Evolutionary conservation across 2,329 filamentous ascomycete genomes (phyloP).

Genomic region (Aspergillus viridinutans): DNA sequence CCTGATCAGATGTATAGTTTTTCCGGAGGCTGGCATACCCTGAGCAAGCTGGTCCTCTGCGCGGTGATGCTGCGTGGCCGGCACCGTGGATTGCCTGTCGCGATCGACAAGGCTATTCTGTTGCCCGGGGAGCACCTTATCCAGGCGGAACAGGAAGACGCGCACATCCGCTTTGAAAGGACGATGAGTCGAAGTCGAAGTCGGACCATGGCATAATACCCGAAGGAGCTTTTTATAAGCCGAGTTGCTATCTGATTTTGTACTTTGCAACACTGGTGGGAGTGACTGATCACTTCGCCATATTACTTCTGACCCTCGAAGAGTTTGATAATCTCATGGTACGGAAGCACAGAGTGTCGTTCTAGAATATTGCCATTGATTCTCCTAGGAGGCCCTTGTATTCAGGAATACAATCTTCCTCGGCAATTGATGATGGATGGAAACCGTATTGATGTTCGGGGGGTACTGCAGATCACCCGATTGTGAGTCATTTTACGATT

Average conservation of each 20-base stretch:
- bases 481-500: background rate
- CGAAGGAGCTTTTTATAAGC: too few species aligned
- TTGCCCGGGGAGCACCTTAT: conserved; percentile 27
- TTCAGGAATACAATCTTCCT: too few species aligned
- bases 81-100: conserved; percentile 50
- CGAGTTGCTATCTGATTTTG: too few species aligned
- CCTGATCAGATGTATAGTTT: conserved; percentile 51
- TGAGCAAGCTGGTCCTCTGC: conserved; percentile 53
- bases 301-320: too few species aligned
- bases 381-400: too few species aligned
- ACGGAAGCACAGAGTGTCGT: too few species aligned
- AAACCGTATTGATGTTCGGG: too few species aligned
- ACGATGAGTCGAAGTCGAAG: background rate
- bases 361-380: too few species aligned
- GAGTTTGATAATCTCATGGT: too few species aligned
- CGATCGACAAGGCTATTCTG: conserved; percentile 46
- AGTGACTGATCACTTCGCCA: too few species aligned
- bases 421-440: too few species aligned
- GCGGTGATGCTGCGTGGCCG: conserved; percentile 53
- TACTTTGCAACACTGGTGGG: too few species aligned
- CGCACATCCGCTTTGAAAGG: background rate
- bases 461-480: background rate
- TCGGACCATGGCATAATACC: background rate
- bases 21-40: conserved; percentile 46
- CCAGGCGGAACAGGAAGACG: conserved; percentile 29